Evolutionary conservation across 768 basidiomycete genomes (phyloP).

Genomic region (Phallus indusiatus): DNA sequence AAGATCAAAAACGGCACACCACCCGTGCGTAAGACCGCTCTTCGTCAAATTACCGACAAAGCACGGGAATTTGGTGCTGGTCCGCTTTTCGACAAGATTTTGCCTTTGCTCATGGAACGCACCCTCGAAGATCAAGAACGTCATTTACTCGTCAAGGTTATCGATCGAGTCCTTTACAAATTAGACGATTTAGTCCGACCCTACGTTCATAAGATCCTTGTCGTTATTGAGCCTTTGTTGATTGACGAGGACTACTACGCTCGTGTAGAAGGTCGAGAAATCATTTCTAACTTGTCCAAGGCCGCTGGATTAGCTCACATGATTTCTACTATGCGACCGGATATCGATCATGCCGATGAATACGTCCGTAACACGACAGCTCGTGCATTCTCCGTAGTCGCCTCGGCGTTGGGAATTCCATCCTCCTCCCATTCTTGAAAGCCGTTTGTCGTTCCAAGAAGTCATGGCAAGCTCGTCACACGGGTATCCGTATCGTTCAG

Average conservation of each 20-base stretch:
- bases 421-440: conserved; percentile 97
- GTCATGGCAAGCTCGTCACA: conserved; percentile 99
- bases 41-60: conserved; percentile 98
- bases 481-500: conserved; percentile 98
- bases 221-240: conserved; percentile 97
- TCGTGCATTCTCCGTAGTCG: conserved; percentile 97
- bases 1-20: conserved; percentile 99
- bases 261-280: conserved; percentile 97
- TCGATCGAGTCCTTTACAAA: conserved; percentile 97
- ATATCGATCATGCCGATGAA: conserved; percentile 99
- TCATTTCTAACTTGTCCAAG: conserved; percentile 97
- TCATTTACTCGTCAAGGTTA: conserved; percentile 96
- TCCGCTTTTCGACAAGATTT: conserved; percentile 96
- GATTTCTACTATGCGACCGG: conserved; percentile 99
- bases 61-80: conserved; percentile 98
- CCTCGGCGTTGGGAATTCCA: conserved; percentile 96
- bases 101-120: conserved; percentile 95
- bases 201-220: conserved; percentile 98
- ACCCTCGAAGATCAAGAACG: conserved; percentile 98
- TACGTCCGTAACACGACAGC: conserved; percentile 99
- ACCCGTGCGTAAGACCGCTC: conserved; percentile 93
- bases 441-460: conserved; percentile 98
- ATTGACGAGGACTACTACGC: conserved; percentile 98
- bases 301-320: conserved; percentile 98
- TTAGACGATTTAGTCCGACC: conserved; percentile 97